Base-by-base conservation (phyloP, 495 filamentous ascomycete species). In the Xylaria telfairii region DNA sequence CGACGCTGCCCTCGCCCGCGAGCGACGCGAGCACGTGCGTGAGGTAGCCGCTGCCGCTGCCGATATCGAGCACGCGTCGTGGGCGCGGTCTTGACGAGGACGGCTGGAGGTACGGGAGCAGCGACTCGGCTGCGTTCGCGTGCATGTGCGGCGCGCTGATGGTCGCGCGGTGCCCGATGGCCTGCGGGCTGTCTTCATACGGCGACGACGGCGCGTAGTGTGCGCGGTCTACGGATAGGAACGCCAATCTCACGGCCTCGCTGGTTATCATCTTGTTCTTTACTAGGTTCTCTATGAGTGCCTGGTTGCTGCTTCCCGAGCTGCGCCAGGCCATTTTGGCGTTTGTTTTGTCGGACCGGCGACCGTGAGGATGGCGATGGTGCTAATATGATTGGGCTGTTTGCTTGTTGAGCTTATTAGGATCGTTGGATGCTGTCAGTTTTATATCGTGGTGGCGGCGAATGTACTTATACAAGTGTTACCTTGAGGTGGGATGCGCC, bases 61-160 rank as follows among this genome's bases (percentile, higher is more conserved):
- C 96, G 74, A 99, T 90, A 76, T 99, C 96, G 0, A 99, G 87
- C 13, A 97, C 91, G 61, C 87, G 75, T 13, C 83, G 60, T 17
- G 72, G 74, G 0, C 75, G n/a, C 44, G 30, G 28, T 1, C 70
- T 64, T 6, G 41, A 17, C 13, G 12, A 44, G 4, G 62, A 59
- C 56, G 86, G 83, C 24, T 75, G 74, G 26, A 91, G 86, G 80
- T 80, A 90, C 56, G 87, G 87, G 19, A 93, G 86, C 1, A 93
- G 85, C 32, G 89, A 85, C 79, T 93, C 90, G 63, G 87, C 86
- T 42, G 92, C 92, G 42, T 90, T 85, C 77, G 93, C 95, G 82
- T 99, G 96, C 93, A 99, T 99, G 85, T 99, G 96, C 21, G 96
- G 96, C 26, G 96, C 96, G 37, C 92, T 95, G 74, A 99, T 99